Conservation (phyloP, 148 eudicot species). For the Vaccinium corymbosum region DNA sequence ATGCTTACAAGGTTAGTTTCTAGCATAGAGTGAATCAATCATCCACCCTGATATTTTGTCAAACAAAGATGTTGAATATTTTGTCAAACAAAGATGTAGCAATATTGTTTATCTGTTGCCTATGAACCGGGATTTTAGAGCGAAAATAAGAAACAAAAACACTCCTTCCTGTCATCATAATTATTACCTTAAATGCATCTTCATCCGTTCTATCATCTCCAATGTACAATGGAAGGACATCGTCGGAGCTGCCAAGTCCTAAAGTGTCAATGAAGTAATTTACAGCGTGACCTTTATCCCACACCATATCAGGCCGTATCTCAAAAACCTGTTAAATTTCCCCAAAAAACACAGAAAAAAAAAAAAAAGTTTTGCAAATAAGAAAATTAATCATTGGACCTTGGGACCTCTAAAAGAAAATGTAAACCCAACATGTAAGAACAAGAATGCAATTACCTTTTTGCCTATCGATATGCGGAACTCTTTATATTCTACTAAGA, state of each 20-base stretch:
- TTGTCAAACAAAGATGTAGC: neutral
- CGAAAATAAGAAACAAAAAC: neutral
- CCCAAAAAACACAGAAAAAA: neutral
- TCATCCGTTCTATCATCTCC: constrained; percentile 75
- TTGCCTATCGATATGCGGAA: constrained; percentile 45
- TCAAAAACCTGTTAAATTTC: constrained; percentile 46
- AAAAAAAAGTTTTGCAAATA: neutral
- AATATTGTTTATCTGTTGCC: neutral
- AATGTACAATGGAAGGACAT: constrained; percentile 60
- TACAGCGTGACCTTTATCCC: constrained; percentile 71
- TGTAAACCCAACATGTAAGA: neutral
- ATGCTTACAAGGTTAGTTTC: neutral
- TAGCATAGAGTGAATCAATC: neutral
- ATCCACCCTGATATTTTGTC: neutral
- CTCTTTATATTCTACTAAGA: constrained; percentile 34
- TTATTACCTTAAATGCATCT: constrained; percentile 65
- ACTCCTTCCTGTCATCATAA: neutral
- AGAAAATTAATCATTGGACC: neutral
- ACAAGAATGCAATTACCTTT: constrained; percentile 33
- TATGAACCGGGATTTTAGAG: neutral
- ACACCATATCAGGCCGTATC: constrained; percentile 57
- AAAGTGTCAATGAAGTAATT: constrained; percentile 56
- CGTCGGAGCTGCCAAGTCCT: constrained; percentile 35
- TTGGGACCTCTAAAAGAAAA: neutral
- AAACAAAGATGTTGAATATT: neutral